phyloP scores from a whole-genome alignment of 352 stramenopile genomes.

The Phytophthora rubi region DNA sequence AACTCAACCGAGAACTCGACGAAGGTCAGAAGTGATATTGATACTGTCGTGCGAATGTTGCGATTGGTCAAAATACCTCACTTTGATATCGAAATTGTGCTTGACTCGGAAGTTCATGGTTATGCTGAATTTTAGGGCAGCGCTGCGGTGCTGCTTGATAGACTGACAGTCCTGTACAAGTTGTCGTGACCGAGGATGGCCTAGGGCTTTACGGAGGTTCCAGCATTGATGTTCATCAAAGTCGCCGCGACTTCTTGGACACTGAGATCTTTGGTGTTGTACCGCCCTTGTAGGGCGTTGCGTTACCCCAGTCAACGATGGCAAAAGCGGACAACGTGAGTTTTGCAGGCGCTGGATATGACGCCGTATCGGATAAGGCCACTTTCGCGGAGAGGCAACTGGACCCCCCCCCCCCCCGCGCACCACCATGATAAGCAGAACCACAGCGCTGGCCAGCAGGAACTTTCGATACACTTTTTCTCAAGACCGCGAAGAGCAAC shows the following conservation, averaged over 20 bases:
- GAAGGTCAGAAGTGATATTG: too few relatives aligned
- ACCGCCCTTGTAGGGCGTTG: neutral
- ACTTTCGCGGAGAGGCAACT: neutral
- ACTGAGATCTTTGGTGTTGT: neutral
- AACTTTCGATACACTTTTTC: too few relatives aligned
- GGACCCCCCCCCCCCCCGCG: neutral
- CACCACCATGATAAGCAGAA: neutral
- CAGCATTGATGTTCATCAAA: neutral
- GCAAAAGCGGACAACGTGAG: neutral
- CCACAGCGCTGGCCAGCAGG: neutral
- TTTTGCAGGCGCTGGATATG: neutral
- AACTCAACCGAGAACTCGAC: neutral
- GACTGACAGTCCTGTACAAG: too few relatives aligned
- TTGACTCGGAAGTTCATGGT: too few relatives aligned
- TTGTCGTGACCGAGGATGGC: neutral
- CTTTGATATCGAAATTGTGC: too few relatives aligned
- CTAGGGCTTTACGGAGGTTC: neutral
- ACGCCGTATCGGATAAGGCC: neutral
- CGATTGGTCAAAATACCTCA: neutral
- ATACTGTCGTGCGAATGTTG: constrained; percentile 17
- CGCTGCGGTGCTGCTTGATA: too few relatives aligned
- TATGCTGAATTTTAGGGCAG: too few relatives aligned
- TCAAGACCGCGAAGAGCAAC: too few relatives aligned
- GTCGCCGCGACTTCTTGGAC: neutral
- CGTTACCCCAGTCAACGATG: neutral